phyloP scores from a whole-genome alignment of 129 eudicot genomes.

The Flaveria linearis region DNA sequence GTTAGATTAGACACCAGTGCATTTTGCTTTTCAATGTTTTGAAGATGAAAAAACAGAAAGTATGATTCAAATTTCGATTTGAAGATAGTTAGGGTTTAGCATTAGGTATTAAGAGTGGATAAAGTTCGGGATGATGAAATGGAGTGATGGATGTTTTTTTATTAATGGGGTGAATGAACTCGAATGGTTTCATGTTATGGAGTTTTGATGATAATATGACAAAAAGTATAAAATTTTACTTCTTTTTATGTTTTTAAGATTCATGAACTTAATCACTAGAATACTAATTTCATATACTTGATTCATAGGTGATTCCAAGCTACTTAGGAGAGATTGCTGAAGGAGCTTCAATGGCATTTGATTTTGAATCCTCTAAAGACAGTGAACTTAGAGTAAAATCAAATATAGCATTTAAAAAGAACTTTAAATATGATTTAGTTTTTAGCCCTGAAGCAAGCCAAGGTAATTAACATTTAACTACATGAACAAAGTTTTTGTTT shows the following conservation, averaged over 20 bases:
- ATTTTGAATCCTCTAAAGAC: slow-evolving; percentile 72
- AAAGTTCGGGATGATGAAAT: too few relatives aligned
- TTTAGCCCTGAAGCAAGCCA: slow-evolving; percentile 83
- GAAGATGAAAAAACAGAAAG: background rate
- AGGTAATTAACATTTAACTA: slow-evolving; percentile 44
- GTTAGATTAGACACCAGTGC: background rate
- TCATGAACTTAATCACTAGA: background rate
- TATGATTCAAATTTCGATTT: background rate
- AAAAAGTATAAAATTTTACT: background rate
- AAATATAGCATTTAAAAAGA: slow-evolving; percentile 53
- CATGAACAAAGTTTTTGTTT: background rate
- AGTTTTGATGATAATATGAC: slow-evolving; percentile 12
- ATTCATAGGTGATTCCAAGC: slow-evolving; percentile 6
- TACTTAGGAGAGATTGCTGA: slow-evolving; percentile 62
- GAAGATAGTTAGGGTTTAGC: background rate
- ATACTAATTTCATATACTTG: background rate
- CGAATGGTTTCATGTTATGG: background rate
- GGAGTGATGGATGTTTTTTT: background rate
- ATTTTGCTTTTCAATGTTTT: background rate
- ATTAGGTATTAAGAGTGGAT: background rate
- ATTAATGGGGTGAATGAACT: background rate
- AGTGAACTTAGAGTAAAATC: slow-evolving; percentile 73
- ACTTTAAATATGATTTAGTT: slow-evolving; percentile 83
- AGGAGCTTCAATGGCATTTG: slow-evolving; percentile 76
- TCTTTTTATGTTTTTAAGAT: slow-evolving; percentile 5